Conservation (phyloP, 2,329 filamentous ascomycete genomes). For the Fusarium euwallaceae region DNA sequence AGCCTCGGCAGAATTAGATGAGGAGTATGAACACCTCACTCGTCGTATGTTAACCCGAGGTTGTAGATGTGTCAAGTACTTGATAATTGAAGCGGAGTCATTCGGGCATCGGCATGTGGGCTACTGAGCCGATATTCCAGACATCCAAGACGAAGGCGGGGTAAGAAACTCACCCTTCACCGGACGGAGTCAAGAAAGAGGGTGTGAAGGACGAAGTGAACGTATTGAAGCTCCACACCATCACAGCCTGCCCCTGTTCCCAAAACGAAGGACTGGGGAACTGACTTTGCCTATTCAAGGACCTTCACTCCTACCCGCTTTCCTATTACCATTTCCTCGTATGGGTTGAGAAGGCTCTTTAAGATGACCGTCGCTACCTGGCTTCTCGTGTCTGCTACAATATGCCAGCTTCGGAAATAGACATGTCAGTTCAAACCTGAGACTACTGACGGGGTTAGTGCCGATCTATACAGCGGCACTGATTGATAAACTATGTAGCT, state of each 20-base stretch:
- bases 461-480: no score
- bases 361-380: no score
- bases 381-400: no score
- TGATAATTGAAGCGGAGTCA: background rate
- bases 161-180: background rate
- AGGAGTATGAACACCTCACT: background rate
- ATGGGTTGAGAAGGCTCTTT: no score
- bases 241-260: background rate
- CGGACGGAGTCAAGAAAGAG: no score
- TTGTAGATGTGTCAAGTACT: background rate
- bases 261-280: background rate
- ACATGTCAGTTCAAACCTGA: no score
- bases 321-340: no score
- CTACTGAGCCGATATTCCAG: background rate
- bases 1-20: background rate
- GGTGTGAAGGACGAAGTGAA: background rate
- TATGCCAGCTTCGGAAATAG: no score
- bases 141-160: background rate
- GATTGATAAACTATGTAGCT: no score
- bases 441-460: no score
- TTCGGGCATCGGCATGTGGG: background rate
- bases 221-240: background rate
- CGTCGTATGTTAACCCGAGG: background rate
- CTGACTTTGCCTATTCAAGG: no score
- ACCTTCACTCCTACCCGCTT: no score